These are phyloP conservation scores for Spergularia marina DNA, from an alignment of 148 eudicot species.

Conservation along the genomic window DNA sequence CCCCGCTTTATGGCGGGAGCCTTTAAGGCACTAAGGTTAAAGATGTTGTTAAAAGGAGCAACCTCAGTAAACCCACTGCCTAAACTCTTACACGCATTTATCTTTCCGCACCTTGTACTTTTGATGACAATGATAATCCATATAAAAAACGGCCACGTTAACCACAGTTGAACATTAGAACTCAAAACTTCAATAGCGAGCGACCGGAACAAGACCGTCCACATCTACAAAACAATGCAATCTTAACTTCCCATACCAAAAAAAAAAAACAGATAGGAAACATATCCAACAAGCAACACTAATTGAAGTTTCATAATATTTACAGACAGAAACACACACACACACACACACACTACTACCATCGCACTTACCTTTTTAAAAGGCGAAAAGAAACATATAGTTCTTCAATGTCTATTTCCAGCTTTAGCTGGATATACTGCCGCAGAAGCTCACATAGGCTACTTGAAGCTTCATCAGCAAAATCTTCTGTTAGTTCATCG, in stretches of 20 bases:
- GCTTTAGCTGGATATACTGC: slow-evolving; percentile 67
- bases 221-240: background rate
- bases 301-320: too few species aligned
- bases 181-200: background rate
- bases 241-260: background rate
- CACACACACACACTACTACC: background rate
- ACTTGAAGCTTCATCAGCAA: slow-evolving; percentile 45
- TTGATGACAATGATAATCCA: background rate
- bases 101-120: background rate
- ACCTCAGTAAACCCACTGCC: background rate
- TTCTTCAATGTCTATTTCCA: slow-evolving; percentile 85
- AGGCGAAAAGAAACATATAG: slow-evolving; percentile 65
- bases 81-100: background rate
- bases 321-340: too few species aligned
- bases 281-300: background rate
- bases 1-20: too few species aligned
- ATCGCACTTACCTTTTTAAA: slow-evolving; percentile 55
- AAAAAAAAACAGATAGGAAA: background rate
- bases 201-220: background rate
- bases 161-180: background rate
- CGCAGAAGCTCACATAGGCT: slow-evolving; percentile 68
- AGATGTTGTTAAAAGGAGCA: background rate
- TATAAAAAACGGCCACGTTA: background rate
- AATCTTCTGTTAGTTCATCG: slow-evolving; percentile 38
- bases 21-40: too few species aligned